These are phyloP conservation scores for Tuber brumale DNA, from an alignment of 495 filamentous ascomycete genomes.

Conservation along the genomic window DNA sequence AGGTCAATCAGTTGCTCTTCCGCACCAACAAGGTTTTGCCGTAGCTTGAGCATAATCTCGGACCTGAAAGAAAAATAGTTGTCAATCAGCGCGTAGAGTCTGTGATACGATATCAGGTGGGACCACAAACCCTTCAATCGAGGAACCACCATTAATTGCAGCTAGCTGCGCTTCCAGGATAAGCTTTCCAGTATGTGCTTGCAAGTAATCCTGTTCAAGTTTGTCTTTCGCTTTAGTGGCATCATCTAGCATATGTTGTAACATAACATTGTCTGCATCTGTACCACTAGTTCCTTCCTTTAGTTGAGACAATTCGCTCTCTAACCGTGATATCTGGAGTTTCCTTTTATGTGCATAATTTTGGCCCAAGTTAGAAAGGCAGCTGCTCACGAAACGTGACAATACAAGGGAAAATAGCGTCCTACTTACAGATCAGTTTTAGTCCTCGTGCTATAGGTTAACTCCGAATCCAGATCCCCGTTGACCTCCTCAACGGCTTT, in stretches of 20 bases:
- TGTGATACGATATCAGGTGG: constrained; percentile 9
- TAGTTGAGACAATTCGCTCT: constrained; percentile 37
- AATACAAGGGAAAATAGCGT: neutral
- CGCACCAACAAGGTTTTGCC: constrained; percentile 37
- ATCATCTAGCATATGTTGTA: constrained; percentile 40
- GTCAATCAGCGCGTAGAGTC: constrained; percentile 32
- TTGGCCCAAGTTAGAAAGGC: constrained; percentile 12
- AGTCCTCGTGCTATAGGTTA: constrained; percentile 37
- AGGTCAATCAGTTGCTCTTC: constrained; percentile 38
- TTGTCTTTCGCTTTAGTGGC: constrained; percentile 37
- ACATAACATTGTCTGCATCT: constrained; percentile 37
- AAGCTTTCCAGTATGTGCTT: constrained; percentile 40
- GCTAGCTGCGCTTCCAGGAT: constrained; percentile 42
- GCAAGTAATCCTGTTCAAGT: constrained; percentile 40
- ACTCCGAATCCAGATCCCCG: constrained; percentile 40
- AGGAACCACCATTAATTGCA: constrained; percentile 36
- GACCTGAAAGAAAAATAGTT: constrained; percentile 35
- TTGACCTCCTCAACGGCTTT: constrained; percentile 29
- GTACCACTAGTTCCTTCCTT: constrained; percentile 32
- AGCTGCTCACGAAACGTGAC: neutral
- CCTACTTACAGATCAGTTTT: constrained; percentile 36
- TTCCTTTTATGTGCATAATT: constrained; percentile 19
- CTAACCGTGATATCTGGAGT: constrained; percentile 37
- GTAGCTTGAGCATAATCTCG: constrained; percentile 41
- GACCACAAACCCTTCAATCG: constrained; percentile 41